Evolutionary conservation across 208 protist genomes (phyloP).

Genomic region (Leishmania martiniquensis): DNA sequence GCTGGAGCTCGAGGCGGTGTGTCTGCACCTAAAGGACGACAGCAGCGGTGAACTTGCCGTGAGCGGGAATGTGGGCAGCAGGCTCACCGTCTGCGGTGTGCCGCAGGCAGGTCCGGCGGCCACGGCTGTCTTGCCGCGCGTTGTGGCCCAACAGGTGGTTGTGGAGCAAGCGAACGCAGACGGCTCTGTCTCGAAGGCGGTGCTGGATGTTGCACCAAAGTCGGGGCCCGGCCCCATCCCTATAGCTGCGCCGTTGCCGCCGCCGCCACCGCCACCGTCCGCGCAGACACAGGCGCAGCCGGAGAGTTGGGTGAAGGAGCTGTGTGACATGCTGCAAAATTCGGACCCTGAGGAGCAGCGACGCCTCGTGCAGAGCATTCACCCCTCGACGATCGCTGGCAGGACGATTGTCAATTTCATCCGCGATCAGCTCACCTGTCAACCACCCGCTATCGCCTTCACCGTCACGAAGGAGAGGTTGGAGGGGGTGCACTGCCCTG

Average conservation of each 20-base stretch:
- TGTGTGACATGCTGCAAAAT: slow-evolving; percentile 51
- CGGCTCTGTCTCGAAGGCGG: slow-evolving; percentile 31
- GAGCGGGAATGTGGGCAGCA: slow-evolving; percentile 11
- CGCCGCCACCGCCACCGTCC: not conserved
- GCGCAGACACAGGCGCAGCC: slow-evolving; percentile 10
- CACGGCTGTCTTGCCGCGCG: slow-evolving; percentile 27
- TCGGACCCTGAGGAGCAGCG: slow-evolving; percentile 47
- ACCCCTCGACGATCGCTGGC: slow-evolving; percentile 39
- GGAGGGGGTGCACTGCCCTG: slow-evolving; percentile 57
- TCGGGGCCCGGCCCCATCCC: slow-evolving; percentile 1
- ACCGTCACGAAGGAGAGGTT: slow-evolving; percentile 33
- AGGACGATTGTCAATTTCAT: slow-evolving; percentile 60
- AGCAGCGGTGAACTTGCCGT: slow-evolving; percentile 29
- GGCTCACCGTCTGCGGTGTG: slow-evolving; percentile 18
- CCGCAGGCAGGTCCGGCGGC: slow-evolving; percentile 14
- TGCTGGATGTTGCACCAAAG: slow-evolving; percentile 35
- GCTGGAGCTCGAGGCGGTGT: slow-evolving; percentile 34
- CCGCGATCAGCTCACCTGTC: slow-evolving; percentile 52
- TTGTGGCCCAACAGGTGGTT: slow-evolving; percentile 25
- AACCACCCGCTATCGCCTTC: slow-evolving; percentile 67
- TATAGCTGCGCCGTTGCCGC: not conserved
- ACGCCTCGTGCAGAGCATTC: slow-evolving; percentile 46
- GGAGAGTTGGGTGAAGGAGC: slow-evolving; percentile 59
- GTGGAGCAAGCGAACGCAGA: slow-evolving; percentile 47
- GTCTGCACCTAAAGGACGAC: slow-evolving; percentile 40